Evolutionary conservation across 2,329 filamentous ascomycete genomes (phyloP).

Genomic region (Verticillium zaregamsianum): DNA sequence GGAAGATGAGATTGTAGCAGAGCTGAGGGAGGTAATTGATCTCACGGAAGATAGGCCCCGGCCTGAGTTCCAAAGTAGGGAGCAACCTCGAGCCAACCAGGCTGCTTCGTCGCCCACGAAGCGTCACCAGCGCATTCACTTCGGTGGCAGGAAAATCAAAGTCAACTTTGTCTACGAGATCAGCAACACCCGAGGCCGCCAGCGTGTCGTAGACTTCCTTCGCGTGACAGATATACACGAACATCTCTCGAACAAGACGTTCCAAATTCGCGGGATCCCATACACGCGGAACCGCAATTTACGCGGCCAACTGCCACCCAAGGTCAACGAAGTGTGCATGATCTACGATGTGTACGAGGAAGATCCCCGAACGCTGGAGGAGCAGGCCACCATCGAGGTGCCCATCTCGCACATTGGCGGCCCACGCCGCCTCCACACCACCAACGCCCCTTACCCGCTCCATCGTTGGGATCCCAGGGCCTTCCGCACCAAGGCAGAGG

Average conservation of each 20-base stretch:
- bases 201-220: conserved; percentile 28
- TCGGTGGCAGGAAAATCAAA: conserved; percentile 8
- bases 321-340: conserved; percentile 38
- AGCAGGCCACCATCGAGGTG: conserved; percentile 40
- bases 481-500: conserved; percentile 16
- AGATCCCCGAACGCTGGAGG: conserved; percentile 22
- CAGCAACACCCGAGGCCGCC: conserved; percentile 12
- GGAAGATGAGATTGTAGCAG: conserved; percentile 11
- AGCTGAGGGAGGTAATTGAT: conserved; percentile 25
- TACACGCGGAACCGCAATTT: conserved; percentile 30
- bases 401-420: conserved; percentile 28
- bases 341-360: conserved; percentile 35
- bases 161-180: conserved; percentile 25
- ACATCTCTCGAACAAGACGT: conserved; percentile 11
- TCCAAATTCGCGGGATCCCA: conserved; percentile 31
- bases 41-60: conserved; percentile 22
- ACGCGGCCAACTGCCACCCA: conserved; percentile 29
- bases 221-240: conserved; percentile 38
- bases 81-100: not conserved
- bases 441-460: conserved; percentile 47
- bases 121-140: not conserved
- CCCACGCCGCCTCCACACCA: conserved; percentile 42
- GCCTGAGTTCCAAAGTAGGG: not conserved
- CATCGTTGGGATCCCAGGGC: conserved; percentile 20
- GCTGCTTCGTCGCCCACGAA: not conserved